Base-by-base conservation (phyloP, 352 stramenopile genomes). In the Phytophthora lateralis region DNA sequence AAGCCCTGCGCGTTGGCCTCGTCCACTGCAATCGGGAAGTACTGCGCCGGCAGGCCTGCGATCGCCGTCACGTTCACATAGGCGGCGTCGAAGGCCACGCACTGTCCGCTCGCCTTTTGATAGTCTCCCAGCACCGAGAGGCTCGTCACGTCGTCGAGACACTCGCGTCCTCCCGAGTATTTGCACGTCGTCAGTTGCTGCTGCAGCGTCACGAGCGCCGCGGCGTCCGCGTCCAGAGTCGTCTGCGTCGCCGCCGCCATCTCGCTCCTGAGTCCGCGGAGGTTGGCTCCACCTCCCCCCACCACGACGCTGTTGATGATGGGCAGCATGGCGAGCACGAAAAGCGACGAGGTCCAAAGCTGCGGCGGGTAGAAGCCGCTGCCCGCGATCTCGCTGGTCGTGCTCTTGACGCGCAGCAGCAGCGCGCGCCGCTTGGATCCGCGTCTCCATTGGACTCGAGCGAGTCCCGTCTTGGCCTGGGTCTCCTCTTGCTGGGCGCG, bases 11-110 rank as follows among this genome's bases (percentile, higher is more conserved):
- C 56, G 58, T 80, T 68, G 6, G 80, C 83, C 18, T 90, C 80
- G 24, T 84, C 58, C 18, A 73, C 75, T 6, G 35, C 71, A 45
- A 91, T 89, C 4, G 85, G 83, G 38, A 86, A 62, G 60, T 91
- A 94, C 42, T 84, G 74, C n/a, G 77, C 78, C 7, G 76, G 78
- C 10, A 88, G 43, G 4, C 76, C 71, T 1, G 76, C 63, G 0
- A 54, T 55, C 0, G 75, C 59, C 44, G 73, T 75, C 32, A 73
- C 54, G 26, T 84, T 74, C 37, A 92, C 66, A 55, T 86, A 83
- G 0, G 80, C 82, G 14, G 82, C 73, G 53, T 90, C 85, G 32
- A 94, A 90, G 5, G 82, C 74, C 20, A 76, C 69, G 54, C 85
- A 94, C 34, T 71, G 66, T 9, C 78, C 77, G 6, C 47, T 58